Conservation (phyloP, 2,329 filamentous ascomycete genomes). For the Monilinia fructigena region DNA sequence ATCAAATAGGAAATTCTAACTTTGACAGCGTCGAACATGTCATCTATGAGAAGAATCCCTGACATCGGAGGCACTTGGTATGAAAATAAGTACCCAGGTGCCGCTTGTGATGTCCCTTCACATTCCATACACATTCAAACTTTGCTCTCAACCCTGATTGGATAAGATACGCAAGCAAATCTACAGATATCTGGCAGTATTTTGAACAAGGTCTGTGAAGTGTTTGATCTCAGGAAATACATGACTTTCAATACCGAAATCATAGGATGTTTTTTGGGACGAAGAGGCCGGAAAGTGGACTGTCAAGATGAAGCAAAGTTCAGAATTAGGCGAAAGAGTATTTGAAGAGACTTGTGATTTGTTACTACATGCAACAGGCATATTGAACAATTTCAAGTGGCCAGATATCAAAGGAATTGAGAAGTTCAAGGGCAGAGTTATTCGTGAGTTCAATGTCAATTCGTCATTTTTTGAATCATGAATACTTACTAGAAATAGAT, state of each 20-base stretch:
- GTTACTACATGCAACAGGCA: slow-evolving; percentile 33
- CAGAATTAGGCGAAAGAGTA: slow-evolving; percentile 24
- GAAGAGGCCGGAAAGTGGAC: slow-evolving; percentile 50
- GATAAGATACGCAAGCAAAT: slow-evolving; percentile 55
- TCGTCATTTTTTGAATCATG: neutral
- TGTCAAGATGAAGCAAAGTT: slow-evolving; percentile 47
- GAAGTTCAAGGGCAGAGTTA: slow-evolving; percentile 47
- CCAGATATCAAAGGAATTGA: slow-evolving; percentile 49
- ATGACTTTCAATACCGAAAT: slow-evolving; percentile 53
- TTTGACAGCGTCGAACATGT: slow-evolving; percentile 46
- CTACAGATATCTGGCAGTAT: slow-evolving; percentile 56
- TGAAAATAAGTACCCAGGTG: slow-evolving; percentile 54
- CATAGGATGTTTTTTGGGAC: slow-evolving; percentile 49
- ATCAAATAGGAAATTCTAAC: neutral
- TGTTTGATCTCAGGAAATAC: slow-evolving; percentile 50
- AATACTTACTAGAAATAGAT: slow-evolving; percentile 32
- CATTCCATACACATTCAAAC: slow-evolving; percentile 47
- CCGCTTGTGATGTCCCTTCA: slow-evolving; percentile 45
- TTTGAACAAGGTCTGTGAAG: slow-evolving; percentile 49
- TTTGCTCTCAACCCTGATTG: slow-evolving; percentile 60
- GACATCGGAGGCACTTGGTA: slow-evolving; percentile 48
- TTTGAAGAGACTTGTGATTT: slow-evolving; percentile 35
- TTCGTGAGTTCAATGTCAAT: slow-evolving; percentile 41
- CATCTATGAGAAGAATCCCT: slow-evolving; percentile 49
- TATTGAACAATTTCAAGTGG: slow-evolving; percentile 43